phyloP scores from a whole-genome alignment of 257 asterid species.

The Sherardia arvensis region DNA sequence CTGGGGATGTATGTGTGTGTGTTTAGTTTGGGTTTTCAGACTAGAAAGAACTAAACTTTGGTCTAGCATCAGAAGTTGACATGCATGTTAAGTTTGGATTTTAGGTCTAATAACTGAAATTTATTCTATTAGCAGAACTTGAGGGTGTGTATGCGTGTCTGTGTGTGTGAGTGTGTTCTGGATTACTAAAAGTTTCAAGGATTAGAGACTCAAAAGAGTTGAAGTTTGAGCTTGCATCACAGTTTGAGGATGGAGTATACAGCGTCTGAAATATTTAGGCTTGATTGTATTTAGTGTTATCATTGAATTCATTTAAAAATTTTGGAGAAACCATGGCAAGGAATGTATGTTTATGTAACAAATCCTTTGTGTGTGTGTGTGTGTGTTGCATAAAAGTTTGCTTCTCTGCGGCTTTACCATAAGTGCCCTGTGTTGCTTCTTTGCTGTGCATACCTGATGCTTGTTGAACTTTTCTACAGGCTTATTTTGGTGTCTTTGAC shows the following conservation, averaged over 20 bases:
- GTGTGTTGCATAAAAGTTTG: background rate
- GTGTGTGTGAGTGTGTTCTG: too few species aligned
- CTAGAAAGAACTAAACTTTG: background rate
- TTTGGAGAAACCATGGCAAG: background rate
- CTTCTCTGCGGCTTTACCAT: background rate
- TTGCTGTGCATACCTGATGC: background rate
- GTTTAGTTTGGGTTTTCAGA: too few species aligned
- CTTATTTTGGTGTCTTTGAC: slow-evolving; percentile 61
- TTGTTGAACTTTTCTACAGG: slow-evolving; percentile 25
- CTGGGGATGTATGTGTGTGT: too few species aligned
- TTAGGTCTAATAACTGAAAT: background rate
- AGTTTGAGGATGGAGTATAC: background rate
- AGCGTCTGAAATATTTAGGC: background rate
- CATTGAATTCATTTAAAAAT: background rate
- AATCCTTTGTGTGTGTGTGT: background rate
- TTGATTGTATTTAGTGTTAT: too few species aligned
- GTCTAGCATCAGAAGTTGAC: background rate
- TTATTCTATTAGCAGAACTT: background rate
- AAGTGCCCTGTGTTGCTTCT: background rate
- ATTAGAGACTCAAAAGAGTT: background rate
- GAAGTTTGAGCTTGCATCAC: background rate
- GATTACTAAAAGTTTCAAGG: too few species aligned
- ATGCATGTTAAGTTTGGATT: too few species aligned
- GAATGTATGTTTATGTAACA: background rate
- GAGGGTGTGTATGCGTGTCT: background rate